Conservation (phyloP, 371 early-diverging fungal genomes). For the Mucor saturninus region DNA sequence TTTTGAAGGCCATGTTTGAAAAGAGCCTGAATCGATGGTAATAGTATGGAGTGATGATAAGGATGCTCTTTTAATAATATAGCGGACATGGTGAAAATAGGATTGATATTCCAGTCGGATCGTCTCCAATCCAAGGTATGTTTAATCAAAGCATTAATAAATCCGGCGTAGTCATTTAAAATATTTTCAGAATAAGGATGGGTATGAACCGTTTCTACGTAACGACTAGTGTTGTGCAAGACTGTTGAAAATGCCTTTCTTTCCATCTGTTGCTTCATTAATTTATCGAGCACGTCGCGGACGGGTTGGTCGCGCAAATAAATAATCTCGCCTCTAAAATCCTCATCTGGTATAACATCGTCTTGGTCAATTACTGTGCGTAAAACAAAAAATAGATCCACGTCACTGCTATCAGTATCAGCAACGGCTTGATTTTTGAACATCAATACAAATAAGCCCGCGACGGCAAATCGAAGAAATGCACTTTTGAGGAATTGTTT, state of each 20-base stretch:
- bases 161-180: slow-evolving; percentile 47
- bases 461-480: slow-evolving; percentile 64
- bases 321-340: slow-evolving; percentile 41
- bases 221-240: slow-evolving; percentile 57
- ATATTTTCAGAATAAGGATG: slow-evolving; percentile 54
- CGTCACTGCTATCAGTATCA: slow-evolving; percentile 45
- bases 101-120: slow-evolving; percentile 60
- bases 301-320: slow-evolving; percentile 67
- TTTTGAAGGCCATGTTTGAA: slow-evolving; percentile 50
- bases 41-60: slow-evolving; percentile 39
- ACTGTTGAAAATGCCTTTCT: slow-evolving; percentile 61
- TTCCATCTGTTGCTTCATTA: slow-evolving; percentile 64
- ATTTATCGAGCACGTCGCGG: slow-evolving; percentile 63
- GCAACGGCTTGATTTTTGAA: slow-evolving; percentile 63
- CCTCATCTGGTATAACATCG: slow-evolving; percentile 61
- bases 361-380: slow-evolving; percentile 60
- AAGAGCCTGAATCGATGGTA: slow-evolving; percentile 43
- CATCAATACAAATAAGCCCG: slow-evolving; percentile 65
- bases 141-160: slow-evolving; percentile 45
- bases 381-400: slow-evolving; percentile 64
- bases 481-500: slow-evolving; percentile 62
- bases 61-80: slow-evolving; percentile 55
- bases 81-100: slow-evolving; percentile 56
- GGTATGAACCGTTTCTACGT: slow-evolving; percentile 61
- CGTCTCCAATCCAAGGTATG: slow-evolving; percentile 56